Evolutionary conservation across 139 green algal genomes (phyloP), one percentile per base, ranked within the genome.

Genomic region (Coccomyxa sp.): DNA sequence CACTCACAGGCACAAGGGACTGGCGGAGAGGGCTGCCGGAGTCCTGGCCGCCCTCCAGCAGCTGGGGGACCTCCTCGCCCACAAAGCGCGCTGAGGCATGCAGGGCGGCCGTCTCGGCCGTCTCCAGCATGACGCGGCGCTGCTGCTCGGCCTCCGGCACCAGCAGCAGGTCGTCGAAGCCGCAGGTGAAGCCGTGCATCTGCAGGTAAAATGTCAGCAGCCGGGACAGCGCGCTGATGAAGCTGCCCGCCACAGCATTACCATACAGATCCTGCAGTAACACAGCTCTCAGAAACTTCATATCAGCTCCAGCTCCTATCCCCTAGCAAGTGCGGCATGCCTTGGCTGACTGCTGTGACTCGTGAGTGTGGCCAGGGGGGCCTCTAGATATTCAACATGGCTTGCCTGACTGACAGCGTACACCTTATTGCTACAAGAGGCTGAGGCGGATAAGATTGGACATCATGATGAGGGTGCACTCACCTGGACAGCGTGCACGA

Each of bases 221-320:
- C 38, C 95, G 88, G 54, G 84, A 91, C 24, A 99, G 87, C 1
- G 86, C 82, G 58, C 86, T 92, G 7, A 98, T 89, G 39, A 99
- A 71, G 33, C 83, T 74, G 10, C 93, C 96, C 3, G 95, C 95
- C 4, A 85, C 81, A 10, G 82, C 68, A 69, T 88, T 78, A 44
- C 95, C 95, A 85, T 99, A 99, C 70, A 99, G 85, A 87, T 98
- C 94, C 86, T 97, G 90, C n/a, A n/a, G n/a, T n/a, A n/a, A n/a
- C n/a, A n/a, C n/a, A n/a, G n/a, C n/a, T n/a, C n/a, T n/a, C n/a
- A n/a, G n/a, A n/a, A n/a, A n/a, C n/a, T n/a, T n/a, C n/a, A n/a
- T n/a, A n/a, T n/a, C n/a, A n/a, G n/a, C n/a, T n/a, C n/a, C n/a
- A n/a, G n/a, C n/a, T n/a, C n/a, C n/a, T n/a, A n/a, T n/a, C n/a